A percentile compares a stretch with the other conserved stretches of the same genome.
These are phyloP conservation scores for Cucurbita moschata DNA, from an alignment of 306 rosid genomes.

Conservation along the genomic window DNA sequence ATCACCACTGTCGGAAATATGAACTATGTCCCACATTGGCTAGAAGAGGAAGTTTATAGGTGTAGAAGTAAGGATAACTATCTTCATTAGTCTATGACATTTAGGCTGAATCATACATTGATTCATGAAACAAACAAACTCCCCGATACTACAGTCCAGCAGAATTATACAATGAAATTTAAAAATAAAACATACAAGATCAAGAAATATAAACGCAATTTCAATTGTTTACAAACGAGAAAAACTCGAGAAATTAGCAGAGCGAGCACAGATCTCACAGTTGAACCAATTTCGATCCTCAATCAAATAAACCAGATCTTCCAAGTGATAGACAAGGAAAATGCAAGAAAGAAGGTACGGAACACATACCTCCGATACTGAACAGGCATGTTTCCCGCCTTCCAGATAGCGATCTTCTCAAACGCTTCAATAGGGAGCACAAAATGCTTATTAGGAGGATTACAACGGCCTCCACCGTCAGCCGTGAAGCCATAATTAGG, in stretches of 20 bases:
- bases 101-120: background rate
- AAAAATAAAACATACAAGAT: background rate
- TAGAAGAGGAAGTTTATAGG: background rate
- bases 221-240: background rate
- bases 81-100: background rate
- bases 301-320: background rate
- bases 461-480: constrained; percentile 84
- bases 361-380: constrained; percentile 64
- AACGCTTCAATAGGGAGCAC: constrained; percentile 86
- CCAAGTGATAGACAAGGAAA: background rate
- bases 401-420: constrained; percentile 97
- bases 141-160: background rate
- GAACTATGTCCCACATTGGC: background rate
- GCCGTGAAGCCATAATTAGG: constrained; percentile 75
- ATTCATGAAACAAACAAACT: background rate
- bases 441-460: constrained; percentile 76
- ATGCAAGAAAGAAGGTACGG: background rate
- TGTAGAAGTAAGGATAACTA: background rate
- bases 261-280: background rate
- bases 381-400: constrained; percentile 90
- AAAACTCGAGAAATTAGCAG: background rate
- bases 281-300: background rate
- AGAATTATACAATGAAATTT: background rate
- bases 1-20: background rate
- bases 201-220: background rate